A percentile compares a stretch with the other conserved stretches of the same genome.
phyloP scores from a whole-genome alignment of 305 asterid species.

The Solanum hybrid region DNA sequence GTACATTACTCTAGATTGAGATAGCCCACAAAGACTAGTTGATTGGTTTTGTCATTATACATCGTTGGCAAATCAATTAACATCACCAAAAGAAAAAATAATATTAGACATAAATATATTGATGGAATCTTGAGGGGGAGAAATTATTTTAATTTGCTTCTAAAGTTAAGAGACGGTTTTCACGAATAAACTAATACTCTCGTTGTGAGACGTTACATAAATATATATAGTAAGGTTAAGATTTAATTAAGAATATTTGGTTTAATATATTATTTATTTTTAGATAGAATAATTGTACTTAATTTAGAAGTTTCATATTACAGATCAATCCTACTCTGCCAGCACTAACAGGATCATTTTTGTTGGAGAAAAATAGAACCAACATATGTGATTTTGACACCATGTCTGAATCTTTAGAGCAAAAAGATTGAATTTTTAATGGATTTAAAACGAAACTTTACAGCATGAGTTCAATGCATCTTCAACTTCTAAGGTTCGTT shows the following conservation, averaged over 20 bases:
- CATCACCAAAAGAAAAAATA: neutral
- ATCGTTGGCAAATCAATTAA: neutral
- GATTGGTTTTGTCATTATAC: neutral
- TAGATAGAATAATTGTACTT: neutral
- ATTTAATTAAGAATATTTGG: neutral
- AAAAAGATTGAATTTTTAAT: neutral
- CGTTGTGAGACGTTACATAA: neutral
- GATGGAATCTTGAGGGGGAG: neutral
- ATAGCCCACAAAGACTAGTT: neutral
- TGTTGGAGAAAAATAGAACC: neutral
- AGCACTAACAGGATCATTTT: neutral
- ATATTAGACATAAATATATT: neutral
- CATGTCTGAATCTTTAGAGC: neutral
- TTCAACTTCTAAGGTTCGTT: neutral
- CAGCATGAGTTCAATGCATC: neutral
- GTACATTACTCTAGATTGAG: neutral
- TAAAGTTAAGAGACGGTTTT: neutral
- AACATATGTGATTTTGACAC: neutral
- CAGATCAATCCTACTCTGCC: neutral
- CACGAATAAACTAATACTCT: neutral
- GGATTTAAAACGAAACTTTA: neutral
- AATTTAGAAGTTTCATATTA: neutral
- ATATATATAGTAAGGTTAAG: neutral
- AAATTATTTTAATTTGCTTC: neutral
- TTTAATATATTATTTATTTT: neutral